Evolutionary conservation across 2,329 filamentous ascomycete species (phyloP), one percentile per base, ranked within the genome.

Genomic region (Raffaelea arxii): DNA sequence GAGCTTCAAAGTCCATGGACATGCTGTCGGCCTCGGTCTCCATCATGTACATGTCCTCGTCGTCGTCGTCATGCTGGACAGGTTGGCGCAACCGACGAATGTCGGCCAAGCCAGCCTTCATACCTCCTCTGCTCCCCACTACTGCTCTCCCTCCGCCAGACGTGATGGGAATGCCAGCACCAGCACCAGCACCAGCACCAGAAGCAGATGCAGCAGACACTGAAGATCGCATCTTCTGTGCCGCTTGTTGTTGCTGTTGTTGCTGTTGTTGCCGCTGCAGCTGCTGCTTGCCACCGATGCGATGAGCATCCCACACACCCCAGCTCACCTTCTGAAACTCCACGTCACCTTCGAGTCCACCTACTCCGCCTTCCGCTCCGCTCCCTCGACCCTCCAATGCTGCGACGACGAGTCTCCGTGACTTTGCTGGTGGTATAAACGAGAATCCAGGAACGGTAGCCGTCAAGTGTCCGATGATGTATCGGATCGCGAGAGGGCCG

Each of bases 241-340:
- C n/a, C n/a, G n/a, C n/a, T n/a, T n/a, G n/a, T n/a, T n/a, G n/a
- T n/a, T n/a, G n/a, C n/a, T n/a, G n/a, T n/a, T n/a, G n/a, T n/a
- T n/a, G n/a, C n/a, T n/a, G n/a, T n/a, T n/a, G n/a, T n/a, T n/a
- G n/a, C n/a, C n/a, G n/a, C n/a, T n/a, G n/a, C 24, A 67, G 61
- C 41, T 67, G 64, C 55, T 56, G 69, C 12, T 60, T 62, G 58
- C 55, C 56, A 68, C 61, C 62, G 70, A 61, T 54, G 61, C 79
- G 75, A 60, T 81, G 81, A 51, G 90, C 92, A 64, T 94, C 86
- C 91, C 91, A 98, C 54, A 89, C 81, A 49, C 92, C 92, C 91
- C 91, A 97, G 59, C 91, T 91, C 49, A 96, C 88, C 72, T 97
- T 97, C 64, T 94, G 86, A 61, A 94, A 97, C 60, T 83, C 75